phyloP scores from a whole-genome alignment of 169 alveolate genomes.

The Eimeria sp. region DNA sequence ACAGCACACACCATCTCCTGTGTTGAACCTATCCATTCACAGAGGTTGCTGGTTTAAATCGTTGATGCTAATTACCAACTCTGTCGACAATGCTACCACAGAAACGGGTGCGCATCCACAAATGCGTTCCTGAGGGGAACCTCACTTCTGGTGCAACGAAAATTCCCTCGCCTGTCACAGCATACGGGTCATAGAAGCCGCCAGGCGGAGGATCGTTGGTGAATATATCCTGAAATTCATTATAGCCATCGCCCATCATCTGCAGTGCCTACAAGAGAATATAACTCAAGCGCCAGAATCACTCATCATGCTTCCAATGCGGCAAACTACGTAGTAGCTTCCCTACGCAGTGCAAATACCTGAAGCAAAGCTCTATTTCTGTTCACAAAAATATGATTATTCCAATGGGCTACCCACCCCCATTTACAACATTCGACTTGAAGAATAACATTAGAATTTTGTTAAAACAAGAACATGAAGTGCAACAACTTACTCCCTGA shows the following conservation, averaged over 20 bases:
- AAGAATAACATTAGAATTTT: no score
- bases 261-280: slow-evolving; percentile 59
- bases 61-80: not conserved
- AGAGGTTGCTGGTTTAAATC: not conserved
- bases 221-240: slow-evolving; percentile 63
- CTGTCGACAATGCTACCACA: not conserved
- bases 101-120: not conserved
- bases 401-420: no score
- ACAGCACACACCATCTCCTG: not conserved
- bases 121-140: not conserved
- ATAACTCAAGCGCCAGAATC: not conserved
- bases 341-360: not conserved
- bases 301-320: not conserved
- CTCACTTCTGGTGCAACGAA: slow-evolving; percentile 54
- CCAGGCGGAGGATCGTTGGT: slow-evolving; percentile 73
- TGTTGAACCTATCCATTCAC: not conserved
- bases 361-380: not conserved
- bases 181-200: slow-evolving; percentile 76
- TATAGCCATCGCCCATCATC: slow-evolving; percentile 59
- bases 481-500: slow-evolving; percentile 30
- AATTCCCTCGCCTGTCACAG: slow-evolving; percentile 21
- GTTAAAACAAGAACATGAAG: not conserved
- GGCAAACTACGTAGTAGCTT: not conserved
- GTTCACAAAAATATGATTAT: no score
- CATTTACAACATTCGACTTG: not conserved